Base-by-base conservation (phyloP, 352 stramenopile species). In the Halophytophthora polymorphica region DNA sequence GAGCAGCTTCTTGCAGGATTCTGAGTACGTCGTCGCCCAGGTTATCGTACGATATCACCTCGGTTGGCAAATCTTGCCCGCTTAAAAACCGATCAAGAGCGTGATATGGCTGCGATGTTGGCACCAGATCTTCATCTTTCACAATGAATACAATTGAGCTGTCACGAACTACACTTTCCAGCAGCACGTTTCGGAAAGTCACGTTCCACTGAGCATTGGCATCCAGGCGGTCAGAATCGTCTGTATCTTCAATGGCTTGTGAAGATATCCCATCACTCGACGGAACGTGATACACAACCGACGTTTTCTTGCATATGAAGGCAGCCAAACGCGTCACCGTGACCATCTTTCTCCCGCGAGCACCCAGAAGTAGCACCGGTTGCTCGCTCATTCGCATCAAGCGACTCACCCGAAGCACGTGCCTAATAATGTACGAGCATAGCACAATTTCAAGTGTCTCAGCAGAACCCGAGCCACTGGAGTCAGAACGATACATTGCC, bases 31-130 rank as follows among this genome's bases (percentile, higher is more conserved):
- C 39, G 1, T 78, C 71, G 22, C 81, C 66, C 17, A 92, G 55
- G 38, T 90, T 74, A 15, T 76, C 72, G 40, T 83, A 70, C 6
- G 64, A 31, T 12, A 92, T 49, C 2, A 87, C 49, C 4, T 87
- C 67, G 1, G 60, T 54, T 2, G 61, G 58, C 2, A 82, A 33
- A 21, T 59, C 67, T 21, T 60, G 49, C 1, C 72, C 78, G 15
- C 62, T 68, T 3, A 90, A 50, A 41, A 83, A 77, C 17, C 61
- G 56, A 53, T 85, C 73, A 13, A 90, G 31, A 12, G 60, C 47
- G 8, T 57, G 71, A 19, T 86, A 85, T 14, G 35, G 19, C 43
- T 73, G 70, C 1, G 52, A 48, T 2, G 54, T 34, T 21, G 62
- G 31, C 15, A 59, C 40, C 10, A 85, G 48, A 19, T 54, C 55